Evolutionary conservation across 2,329 filamentous ascomycete genomes (phyloP).

Genomic region (Aspergillus sp.): DNA sequence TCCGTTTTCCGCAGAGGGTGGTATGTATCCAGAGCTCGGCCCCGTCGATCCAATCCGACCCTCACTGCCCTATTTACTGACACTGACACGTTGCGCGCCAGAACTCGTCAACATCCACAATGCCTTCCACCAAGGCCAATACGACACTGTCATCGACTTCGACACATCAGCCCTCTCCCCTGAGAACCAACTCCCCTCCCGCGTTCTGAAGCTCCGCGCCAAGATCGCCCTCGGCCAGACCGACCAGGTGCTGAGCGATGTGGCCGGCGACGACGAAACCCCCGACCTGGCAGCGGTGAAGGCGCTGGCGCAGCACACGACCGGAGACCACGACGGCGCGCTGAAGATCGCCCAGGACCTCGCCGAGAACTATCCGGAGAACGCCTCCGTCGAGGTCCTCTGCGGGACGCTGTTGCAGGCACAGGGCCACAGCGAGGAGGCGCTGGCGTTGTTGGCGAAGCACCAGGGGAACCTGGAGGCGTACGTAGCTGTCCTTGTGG

Average conservation of each 20-base stretch:
- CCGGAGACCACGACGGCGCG: slow-evolving; percentile 62
- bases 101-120: slow-evolving; percentile 67
- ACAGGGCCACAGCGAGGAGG: slow-evolving; percentile 79
- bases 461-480: slow-evolving; percentile 79
- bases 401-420: slow-evolving; percentile 79
- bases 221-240: slow-evolving; percentile 79
- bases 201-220: slow-evolving; percentile 75
- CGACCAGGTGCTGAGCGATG: slow-evolving; percentile 66
- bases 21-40: slow-evolving; percentile 32
- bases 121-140: slow-evolving; percentile 74
- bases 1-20: slow-evolving; percentile 63
- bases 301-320: slow-evolving; percentile 66
- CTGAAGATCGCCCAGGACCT: slow-evolving; percentile 65
- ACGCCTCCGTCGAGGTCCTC: slow-evolving; percentile 75
- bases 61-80: slow-evolving; percentile 1
- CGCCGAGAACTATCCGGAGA: slow-evolving; percentile 65
- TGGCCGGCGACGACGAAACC: slow-evolving; percentile 61
- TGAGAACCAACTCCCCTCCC: slow-evolving; percentile 73
- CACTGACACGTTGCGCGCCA: slow-evolving; percentile 28
- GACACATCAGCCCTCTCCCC: slow-evolving; percentile 74
- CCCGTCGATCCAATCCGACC: slow-evolving; percentile 4
- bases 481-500: slow-evolving; percentile 50
- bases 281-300: slow-evolving; percentile 75
- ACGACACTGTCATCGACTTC: slow-evolving; percentile 80
- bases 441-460: slow-evolving; percentile 71